Percentiles rank a stretch among this genome's conserved stretches.
These are phyloP conservation scores for Polygonum maritimum DNA, from an alignment of 148 eudicot genomes.

Conservation along the genomic window DNA sequence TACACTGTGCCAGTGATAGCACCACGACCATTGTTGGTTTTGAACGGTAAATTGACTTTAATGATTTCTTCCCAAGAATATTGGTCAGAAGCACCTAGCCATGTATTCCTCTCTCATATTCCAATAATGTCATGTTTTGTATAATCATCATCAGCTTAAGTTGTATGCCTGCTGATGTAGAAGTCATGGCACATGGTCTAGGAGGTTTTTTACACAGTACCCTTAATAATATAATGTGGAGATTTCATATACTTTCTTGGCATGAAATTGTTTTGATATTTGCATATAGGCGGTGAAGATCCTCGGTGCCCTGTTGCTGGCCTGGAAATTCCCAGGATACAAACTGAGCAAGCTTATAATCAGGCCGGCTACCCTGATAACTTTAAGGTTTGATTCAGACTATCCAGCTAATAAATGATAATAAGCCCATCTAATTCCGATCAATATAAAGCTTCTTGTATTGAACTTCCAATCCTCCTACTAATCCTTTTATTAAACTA, in stretches of 20 bases:
- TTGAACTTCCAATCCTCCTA: neutral
- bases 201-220: neutral
- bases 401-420: neutral
- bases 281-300: constrained; percentile 60
- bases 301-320: constrained; percentile 84
- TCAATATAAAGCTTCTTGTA: neutral
- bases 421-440: neutral
- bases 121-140: neutral
- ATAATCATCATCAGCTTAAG: neutral
- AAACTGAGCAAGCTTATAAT: constrained; percentile 37
- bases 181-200: neutral
- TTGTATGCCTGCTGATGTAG: neutral
- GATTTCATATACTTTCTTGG: neutral
- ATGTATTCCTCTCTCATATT: neutral
- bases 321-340: constrained; percentile 41
- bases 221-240: neutral
- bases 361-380: constrained; percentile 31
- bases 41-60: constrained; percentile 48
- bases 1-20: constrained; percentile 65
- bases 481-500: too few relatives aligned
- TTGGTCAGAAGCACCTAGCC: neutral
- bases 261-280: neutral
- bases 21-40: constrained; percentile 78
- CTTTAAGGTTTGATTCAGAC: constrained; percentile 53
- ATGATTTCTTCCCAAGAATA: neutral